Evolutionary conservation across 192 early-diverging fungal species (phyloP), one percentile per base, ranked within the genome.

Genomic region (Coemansia sp.): DNA sequence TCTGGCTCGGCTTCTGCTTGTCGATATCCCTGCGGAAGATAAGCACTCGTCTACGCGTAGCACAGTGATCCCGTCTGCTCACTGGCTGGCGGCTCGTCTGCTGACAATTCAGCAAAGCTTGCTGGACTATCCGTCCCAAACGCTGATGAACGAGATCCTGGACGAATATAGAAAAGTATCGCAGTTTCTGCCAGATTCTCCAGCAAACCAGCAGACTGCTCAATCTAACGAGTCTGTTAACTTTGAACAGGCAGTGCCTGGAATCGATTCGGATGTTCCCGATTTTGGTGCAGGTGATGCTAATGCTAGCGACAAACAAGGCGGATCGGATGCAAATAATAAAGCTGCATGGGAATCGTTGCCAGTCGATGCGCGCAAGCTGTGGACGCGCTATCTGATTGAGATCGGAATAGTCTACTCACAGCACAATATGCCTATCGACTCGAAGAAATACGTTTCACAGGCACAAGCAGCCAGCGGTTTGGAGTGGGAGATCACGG

Each of bases 401-500:
- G 97, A 99, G 68, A 68, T 80, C 16, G 95, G 92, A 16, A 68
- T 99, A 15, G 75, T 91, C 20, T 83, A 90, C 64, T 88, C 92
- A 70, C 92, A 84, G 71, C 94, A 93, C 81, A 76, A 85, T 9
- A 84, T 90, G 69, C 86, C 93, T 35, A 71, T 84, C 20, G 88
- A 94, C 52, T 76, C 87, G 4, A 80, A 85, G 60, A 79, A 77
- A 10, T 68, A 84, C 52, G 89, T 94, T 60, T 74, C 83, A 29
- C 71, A 88, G 53, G 93, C 95, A 23, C 95, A 96, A 75, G 79
- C 86, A 9, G 74, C 85, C 12, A 92, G 90, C 45, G 87, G 92
- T 21, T 84, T 99, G 58, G 74, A 86, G 63, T 98, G 93, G 92
- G 83, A 87, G 55, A 68, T 99, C 52, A 94, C 93, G 0, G 97